Base-by-base conservation (phyloP, 2,329 filamentous ascomycete genomes). In the Exophiala viscosa region DNA sequence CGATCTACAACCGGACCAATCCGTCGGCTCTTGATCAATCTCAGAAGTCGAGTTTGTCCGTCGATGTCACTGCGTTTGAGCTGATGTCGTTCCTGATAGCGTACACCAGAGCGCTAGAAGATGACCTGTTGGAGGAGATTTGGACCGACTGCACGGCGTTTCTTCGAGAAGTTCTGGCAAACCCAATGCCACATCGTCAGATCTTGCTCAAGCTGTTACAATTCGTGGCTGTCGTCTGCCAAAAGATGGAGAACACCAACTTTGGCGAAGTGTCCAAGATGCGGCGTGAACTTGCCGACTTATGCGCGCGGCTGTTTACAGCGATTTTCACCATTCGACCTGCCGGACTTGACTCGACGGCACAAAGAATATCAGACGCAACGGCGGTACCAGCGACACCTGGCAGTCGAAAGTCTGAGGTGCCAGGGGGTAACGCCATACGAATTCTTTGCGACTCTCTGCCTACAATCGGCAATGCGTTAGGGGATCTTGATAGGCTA, bases 121-220 rank as follows among this genome's bases (percentile, higher is more conserved):
- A 99, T 64, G 93, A 99, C 73, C 88, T 93, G 13, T 92, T 96
- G 80, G 93, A 99, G 64, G 93, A 99, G 70, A 96, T 99, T 44
- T 99, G 93, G 93, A 80, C 85, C 36, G 92, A 99, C 67, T 99
- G 92, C 68, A 90, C 91, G 64, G 82, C 86, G 0, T 99, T 99
- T 69, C 70, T 97, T 55, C 87, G 85, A 58, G 95, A 99, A 66
- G 81, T 99, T 23, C 77, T 99, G 23, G 84, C 86, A 18, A 99
- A 99, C 65, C 95, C 93, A 1, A 90, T 99, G 64, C 93, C 93
- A 2, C 92, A 99, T 71, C 81, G 93, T 50, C 91, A 96, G 66
- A 92, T 91, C 6, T 72, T 99, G 35, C 88, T 93, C 5, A 84
- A 86, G 46, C 74, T 99, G 40, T 75, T 99, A 10, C 88, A 95